Percentiles rank a stretch among this genome's conserved stretches.
These are phyloP conservation scores for Ogataea dorogensis DNA, from an alignment of 805 yeast genomes.

Conservation along the genomic window DNA sequence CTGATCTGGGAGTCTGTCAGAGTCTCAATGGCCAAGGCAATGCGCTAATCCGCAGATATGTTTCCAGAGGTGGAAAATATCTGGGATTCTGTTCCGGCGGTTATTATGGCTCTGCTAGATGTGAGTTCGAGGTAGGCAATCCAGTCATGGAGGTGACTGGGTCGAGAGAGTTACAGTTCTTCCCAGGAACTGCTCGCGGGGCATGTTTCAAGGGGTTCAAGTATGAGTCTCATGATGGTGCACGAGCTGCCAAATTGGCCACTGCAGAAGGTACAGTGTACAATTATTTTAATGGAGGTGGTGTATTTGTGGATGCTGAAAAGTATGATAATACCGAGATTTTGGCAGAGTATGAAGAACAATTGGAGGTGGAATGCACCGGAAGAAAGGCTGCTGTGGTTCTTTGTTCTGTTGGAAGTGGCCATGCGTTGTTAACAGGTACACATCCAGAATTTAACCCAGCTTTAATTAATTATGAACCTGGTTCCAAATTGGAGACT, in stretches of 20 bases:
- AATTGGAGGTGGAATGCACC: conserved; percentile 47
- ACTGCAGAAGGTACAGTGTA: conserved; percentile 36
- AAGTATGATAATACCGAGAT: conserved; percentile 61
- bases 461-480: conserved; percentile 38
- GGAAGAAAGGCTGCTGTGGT: conserved; percentile 66
- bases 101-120: conserved; percentile 69
- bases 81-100: conserved; percentile 97
- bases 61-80: conserved; percentile 74
- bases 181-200: conserved; percentile 82
- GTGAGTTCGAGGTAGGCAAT: conserved; percentile 82
- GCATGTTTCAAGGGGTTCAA: conserved; percentile 76
- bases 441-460: conserved; percentile 88
- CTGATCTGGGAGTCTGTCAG: conserved; percentile 82
- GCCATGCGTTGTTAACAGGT: conserved; percentile 75
- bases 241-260: conserved; percentile 53
- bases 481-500: conserved; percentile 26
- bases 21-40: conserved; percentile 72
- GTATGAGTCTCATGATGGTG: conserved; percentile 76
- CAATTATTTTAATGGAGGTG: conserved; percentile 86
- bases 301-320: conserved; percentile 75
- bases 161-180: conserved; percentile 74
- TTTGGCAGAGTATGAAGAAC: conserved; percentile 64
- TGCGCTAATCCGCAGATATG: conserved; percentile 56
- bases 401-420: conserved; percentile 65
- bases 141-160: conserved; percentile 79